Base-by-base conservation (phyloP, 768 basidiomycete genomes). In the Cystobasidium onofrii region DNA sequence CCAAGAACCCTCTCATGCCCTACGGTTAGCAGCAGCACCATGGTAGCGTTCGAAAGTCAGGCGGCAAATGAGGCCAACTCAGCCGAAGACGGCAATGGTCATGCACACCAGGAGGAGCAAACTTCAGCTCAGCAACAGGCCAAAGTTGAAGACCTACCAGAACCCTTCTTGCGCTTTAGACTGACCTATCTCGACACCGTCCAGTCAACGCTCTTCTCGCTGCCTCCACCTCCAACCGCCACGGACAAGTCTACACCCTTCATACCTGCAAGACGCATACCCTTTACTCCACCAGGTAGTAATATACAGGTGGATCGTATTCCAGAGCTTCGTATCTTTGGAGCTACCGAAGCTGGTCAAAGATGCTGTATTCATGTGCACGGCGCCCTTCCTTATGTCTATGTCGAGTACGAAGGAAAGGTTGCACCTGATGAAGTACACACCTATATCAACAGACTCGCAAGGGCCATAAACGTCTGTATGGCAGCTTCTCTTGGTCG, bases 311-410 rank as follows among this genome's bases (percentile, higher is more conserved):
- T 91, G 29, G 85, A 84, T 13, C 85, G 83, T 31, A 88, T 89
- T 25, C 95, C 95, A 17, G 85, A 93, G 2, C 83, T 98, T 73
- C 85, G 92, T 65, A 88, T 99, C 62, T 97, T 87, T 80, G 96
- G 95, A 17, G 82, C 87, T 15, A 90, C 92, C 0, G 89, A 90
- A 3, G 80, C 82, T 1, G 90, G 91, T 17, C 83, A 87, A 80
- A 89, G 87, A 79, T 86, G 91, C 23, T 94, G 92, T 79, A 85
- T 94, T 17, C 89, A 96, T 83, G 83, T 98, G 46, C 94, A 96
- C 80, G 91, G 93, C 83, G 89, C 90, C 34, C 95, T 89, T 81
- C 94, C 95, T 0, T 99, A 99, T 81, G 88, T 94, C 81, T 95
- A 86, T 80, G 85, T 95, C 57, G 89, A 92, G 77, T 99, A 95